Base-by-base conservation (phyloP, 1,139 yeast species). In the Hansenula lynferdii region DNA sequence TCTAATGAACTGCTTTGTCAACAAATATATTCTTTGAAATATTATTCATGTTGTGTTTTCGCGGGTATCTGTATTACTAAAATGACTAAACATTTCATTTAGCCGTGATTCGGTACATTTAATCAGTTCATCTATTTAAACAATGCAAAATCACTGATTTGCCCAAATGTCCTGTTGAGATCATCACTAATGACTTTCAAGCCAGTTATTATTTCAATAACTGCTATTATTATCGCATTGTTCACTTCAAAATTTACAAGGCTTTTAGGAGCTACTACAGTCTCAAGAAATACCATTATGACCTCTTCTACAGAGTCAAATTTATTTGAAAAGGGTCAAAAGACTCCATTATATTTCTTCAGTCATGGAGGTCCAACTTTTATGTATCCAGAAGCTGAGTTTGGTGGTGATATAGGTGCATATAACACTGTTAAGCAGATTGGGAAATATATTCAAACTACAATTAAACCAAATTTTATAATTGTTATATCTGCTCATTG, bases 321-420 rank as follows among this genome's bases (percentile, higher is more conserved):
- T 16, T 47, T 49, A 23, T 45, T 46, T 28, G 9, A 41, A 0
- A 10, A 43, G 1, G 41, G 37, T 17, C 53, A 53, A 11, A 45
- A 46, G 41, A 47, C 54, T 9, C 90, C 94, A 8, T 70, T 79
- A 1, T 80, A 64, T 54, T 85, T 84, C 57, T 56, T 83, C 38
- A 77, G 86, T 25, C 94, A 85, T 60, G 94, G 94, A 3, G 90
- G 89, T 1, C 94, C 94, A 5, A 77, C 81, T 1, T 81, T 84
- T 56, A 74, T 81, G 69, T 72, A 79, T 50, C 58, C 64, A 18
- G 70, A 70, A 26, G 61, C 60, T 24, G 60, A 58, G 26, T 47
- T 54, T 33, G 69, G 70, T 19, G 72, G 79, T 3, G 72, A 79
- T 44, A 46, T 49, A 12, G 85, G 85, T 4, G 90, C 92, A 0